These are phyloP conservation scores for Amanita pseudoporphyria DNA, from an alignment of 768 basidiomycete genomes.

Conservation along the genomic window DNA sequence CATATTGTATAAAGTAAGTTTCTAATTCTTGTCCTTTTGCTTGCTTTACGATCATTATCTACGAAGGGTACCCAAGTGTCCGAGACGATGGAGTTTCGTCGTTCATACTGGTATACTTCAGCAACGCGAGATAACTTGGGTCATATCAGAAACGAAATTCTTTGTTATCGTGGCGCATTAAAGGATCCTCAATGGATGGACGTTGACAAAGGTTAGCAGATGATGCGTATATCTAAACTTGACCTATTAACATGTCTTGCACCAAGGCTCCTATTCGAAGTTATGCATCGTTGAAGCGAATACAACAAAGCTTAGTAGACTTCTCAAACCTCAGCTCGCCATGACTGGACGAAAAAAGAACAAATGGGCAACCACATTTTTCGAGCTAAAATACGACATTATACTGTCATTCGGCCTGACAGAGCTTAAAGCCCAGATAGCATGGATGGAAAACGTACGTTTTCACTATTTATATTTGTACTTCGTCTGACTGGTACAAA, in stretches of 20 bases:
- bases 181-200: constrained; percentile 18
- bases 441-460: constrained; percentile 14
- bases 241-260: constrained; percentile 10
- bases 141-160: constrained; percentile 10
- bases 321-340: neutral
- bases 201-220: constrained; percentile 14
- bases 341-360: constrained; percentile 3
- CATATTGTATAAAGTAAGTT: constrained; percentile 17
- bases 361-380: constrained; percentile 6
- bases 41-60: neutral
- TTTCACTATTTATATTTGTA: neutral
- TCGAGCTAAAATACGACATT: constrained; percentile 12
- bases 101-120: constrained; percentile 9
- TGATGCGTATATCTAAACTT: constrained; percentile 13
- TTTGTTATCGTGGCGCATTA: constrained; percentile 16
- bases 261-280: constrained; percentile 7
- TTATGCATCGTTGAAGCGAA: constrained; percentile 11
- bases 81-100: constrained; percentile 17
- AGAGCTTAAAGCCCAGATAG: constrained; percentile 15
- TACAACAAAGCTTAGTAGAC: constrained; percentile 4
- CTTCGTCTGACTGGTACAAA: neutral
- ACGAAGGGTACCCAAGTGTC: constrained; percentile 27
- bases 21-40: neutral
- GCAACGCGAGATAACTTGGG: constrained; percentile 4
- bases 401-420: constrained; percentile 15